Base-by-base conservation (phyloP, 495 filamentous ascomycete genomes). In the Penicillium canariense region DNA sequence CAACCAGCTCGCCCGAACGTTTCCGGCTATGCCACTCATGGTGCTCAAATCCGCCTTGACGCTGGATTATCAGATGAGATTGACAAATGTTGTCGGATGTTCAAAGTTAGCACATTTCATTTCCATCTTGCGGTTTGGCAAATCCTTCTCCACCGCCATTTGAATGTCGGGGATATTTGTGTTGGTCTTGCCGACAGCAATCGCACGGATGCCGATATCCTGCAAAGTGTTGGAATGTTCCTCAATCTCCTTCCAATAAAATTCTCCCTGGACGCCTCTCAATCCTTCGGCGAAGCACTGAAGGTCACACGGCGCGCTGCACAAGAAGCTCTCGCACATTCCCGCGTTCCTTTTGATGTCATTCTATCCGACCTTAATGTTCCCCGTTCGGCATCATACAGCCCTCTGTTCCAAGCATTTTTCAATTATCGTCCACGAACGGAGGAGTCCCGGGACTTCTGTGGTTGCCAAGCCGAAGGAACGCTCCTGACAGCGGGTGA, bases 231-330 rank as follows among this genome's bases (percentile, higher is more conserved):
- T 14, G 75, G 82, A 8, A 48, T 71, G 26, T 57, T 77, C 68
- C 30, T 81, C 8, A 82, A 85, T 47, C 50, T 82, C 2, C 63
- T 84, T 0, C 68, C 81, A 0, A 27, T 83, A 3, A 65, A 63
- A 2, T 72, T 79, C 59, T 52, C 58, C 2, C 30, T 27, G 0
- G 23, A 56, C 5, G 17, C 35, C 2, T 44, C 38, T 17, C 56
- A 63, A 31, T 54, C 50, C 0, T 69, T 69, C 23, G 44, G 35
- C 0, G 58, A 63, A 11, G 26, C 47, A 2, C 15, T 68, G 3
- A 53, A 52, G 8, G 51, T 58, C 7, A 48, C 66, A 9, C 59
- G 63, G 1, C 52, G 50, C 0, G 61, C 46, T 11, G 38, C 57
- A 5, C 65, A 68, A 22, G 47, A 11, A 4, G 72, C 68, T n/a